A percentile compares a stretch with the other conserved stretches of the same genome.
Conservation (phyloP, 106 monocot genomes). For the Alisma plantagoaquatica region DNA sequence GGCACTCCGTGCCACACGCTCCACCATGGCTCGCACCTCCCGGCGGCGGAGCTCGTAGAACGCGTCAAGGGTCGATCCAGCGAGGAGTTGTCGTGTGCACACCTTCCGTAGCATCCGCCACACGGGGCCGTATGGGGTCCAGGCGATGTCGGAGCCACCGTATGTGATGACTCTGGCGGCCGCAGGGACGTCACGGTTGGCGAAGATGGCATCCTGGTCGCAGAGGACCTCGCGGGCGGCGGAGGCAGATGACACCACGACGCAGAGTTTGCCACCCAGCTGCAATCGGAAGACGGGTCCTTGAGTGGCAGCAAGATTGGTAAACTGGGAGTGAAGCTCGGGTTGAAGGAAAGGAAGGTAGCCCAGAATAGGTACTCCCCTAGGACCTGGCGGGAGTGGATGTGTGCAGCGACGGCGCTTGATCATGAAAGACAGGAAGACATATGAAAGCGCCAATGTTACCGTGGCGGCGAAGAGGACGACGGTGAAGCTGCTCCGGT, state of each 20-base stretch:
- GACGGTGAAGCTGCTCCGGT: too few relatives aligned
- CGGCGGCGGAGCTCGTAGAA: constrained; percentile 4
- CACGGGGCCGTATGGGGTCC: constrained; percentile 37
- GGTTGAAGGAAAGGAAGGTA: constrained; percentile 37
- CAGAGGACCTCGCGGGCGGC: constrained; percentile 23
- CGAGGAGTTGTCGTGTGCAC: constrained; percentile 33
- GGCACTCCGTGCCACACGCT: not conserved
- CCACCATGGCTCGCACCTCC: constrained; percentile 7
- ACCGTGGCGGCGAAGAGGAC: too few relatives aligned
- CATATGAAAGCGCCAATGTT: too few relatives aligned
- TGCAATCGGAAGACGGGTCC: constrained; percentile 41
- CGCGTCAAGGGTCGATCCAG: constrained; percentile 14
- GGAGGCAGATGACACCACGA: constrained; percentile 35
- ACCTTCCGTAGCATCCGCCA: constrained; percentile 55
- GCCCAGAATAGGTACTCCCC: constrained; percentile 40
- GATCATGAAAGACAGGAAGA: too few relatives aligned
- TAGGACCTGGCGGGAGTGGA: constrained; percentile 47
- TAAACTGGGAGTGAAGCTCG: constrained; percentile 43
- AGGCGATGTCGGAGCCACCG: constrained; percentile 32
- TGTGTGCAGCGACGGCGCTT: too few relatives aligned
- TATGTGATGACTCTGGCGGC: constrained; percentile 17
- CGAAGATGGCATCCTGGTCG: constrained; percentile 31
- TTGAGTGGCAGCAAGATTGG: constrained; percentile 17
- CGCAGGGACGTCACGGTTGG: constrained; percentile 36
- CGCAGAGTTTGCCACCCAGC: constrained; percentile 34